Percentiles rank a stretch among this genome's conserved stretches.
Evolutionary conservation across 148 eudicot genomes (phyloP).

Genomic region (Hydrangea macrophylla): DNA sequence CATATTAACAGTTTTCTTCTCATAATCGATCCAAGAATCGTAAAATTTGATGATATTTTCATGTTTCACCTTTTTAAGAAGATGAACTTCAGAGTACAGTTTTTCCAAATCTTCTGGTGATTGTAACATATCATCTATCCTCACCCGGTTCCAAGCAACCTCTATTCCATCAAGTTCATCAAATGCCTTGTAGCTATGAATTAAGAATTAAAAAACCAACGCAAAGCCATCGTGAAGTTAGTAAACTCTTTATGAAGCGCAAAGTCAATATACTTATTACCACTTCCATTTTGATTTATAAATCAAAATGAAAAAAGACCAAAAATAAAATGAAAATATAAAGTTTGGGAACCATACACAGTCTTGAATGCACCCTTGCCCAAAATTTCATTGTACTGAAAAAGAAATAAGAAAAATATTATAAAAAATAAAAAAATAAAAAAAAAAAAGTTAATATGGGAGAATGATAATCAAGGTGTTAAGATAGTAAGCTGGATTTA

Average conservation of each 20-base stretch:
- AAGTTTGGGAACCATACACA: slow-evolving; percentile 56
- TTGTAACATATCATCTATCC: slow-evolving; percentile 57
- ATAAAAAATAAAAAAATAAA: background rate
- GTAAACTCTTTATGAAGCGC: background rate
- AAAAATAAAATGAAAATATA: slow-evolving; percentile 8
- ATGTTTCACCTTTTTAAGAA: slow-evolving; percentile 73
- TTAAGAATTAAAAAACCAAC: slow-evolving; percentile 10
- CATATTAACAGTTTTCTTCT: slow-evolving; percentile 83
- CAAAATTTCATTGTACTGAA: slow-evolving; percentile 73
- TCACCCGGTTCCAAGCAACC: slow-evolving; percentile 91
- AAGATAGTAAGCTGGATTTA: background rate
- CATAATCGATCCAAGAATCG: slow-evolving; percentile 88
- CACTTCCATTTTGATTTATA: background rate
- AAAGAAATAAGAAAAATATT: slow-evolving; percentile 12
- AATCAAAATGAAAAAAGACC: background rate
- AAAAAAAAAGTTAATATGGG: background rate
- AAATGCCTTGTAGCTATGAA: slow-evolving; percentile 74
- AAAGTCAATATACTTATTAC: background rate
- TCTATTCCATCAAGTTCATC: slow-evolving; percentile 88
- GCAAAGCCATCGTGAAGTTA: background rate
- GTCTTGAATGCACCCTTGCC: slow-evolving; percentile 94
- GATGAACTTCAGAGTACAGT: slow-evolving; percentile 69
- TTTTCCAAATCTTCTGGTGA: slow-evolving; percentile 70
- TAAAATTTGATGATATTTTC: slow-evolving; percentile 72
- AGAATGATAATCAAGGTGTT: too few relatives aligned